Evolutionary conservation across 176 grass and related monocot species (phyloP), one percentile per base, ranked within the genome.

Genomic region (Avena sativa): DNA sequence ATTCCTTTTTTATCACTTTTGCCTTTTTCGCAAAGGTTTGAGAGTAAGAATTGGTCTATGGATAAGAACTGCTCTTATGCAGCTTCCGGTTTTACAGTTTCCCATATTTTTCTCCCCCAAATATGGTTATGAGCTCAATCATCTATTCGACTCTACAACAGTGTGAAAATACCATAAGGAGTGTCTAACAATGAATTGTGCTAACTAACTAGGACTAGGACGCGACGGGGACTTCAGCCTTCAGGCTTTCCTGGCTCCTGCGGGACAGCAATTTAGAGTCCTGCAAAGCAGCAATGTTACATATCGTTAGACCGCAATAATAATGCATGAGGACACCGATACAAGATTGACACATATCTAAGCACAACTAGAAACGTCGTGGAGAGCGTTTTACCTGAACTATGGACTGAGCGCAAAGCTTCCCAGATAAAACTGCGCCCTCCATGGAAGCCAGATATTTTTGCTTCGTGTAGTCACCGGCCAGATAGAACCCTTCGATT

Each of bases 401-500:
- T 85, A 96, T 92, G 52, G 97, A 90, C 83, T 94, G 94, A 21
- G 94, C 92, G 49, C 97, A 97, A 62, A 99, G 87, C 75, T 99
- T 99, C 28, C 92, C 94, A 3, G 92, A 99, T 51, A 96, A 69
- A 79, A 99, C 91, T 49, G 97, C 97, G 69, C 97, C 94, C 70
- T 96, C 97, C 94, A 99, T 99, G 59, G 97, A 99, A 89, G 94
- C 97, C 87, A 96, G 57, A 26, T 99, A 99, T 89, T 94, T 99
- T 72, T 99, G 97, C 67, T 99, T 99, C 67, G 97, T 99, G 89
- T 99, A 99, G 89, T 99, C 91, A 1, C 94, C 97, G 19, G 91
- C 85, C 20, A 99, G 81, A 66, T 99, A 94, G 80, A 99, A 96
- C 73, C 97, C 97, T 93, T 99, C 83, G 23, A 99, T 88, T 3